Percentiles rank a stretch among this genome's conserved stretches.
Conservation (phyloP, 2,329 filamentous ascomycete genomes). For the Pseudogymnoascus sp. region DNA sequence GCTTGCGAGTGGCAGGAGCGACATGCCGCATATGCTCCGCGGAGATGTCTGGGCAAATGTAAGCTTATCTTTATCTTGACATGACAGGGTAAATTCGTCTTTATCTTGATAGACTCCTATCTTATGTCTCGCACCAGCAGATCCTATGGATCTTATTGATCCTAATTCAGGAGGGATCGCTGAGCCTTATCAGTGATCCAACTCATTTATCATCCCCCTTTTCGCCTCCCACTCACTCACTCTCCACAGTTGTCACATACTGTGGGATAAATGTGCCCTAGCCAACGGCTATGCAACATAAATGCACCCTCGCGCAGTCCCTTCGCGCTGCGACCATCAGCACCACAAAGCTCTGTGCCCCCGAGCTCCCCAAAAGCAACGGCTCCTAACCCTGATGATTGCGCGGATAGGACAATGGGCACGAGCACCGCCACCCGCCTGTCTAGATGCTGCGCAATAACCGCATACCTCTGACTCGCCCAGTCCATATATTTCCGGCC, state of each 20-base stretch:
- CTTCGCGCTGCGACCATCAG: conserved; percentile 35
- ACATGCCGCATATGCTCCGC: neutral
- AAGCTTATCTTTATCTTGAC: neutral
- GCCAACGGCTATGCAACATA: neutral
- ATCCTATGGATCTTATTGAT: neutral
- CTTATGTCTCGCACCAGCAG: neutral
- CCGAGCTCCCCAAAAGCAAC: conserved; percentile 27
- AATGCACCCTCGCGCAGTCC: conserved; percentile 25
- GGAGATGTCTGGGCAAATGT: neutral
- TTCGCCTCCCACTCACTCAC: too few species aligned
- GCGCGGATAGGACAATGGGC: conserved; percentile 36
- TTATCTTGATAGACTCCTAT: neutral
- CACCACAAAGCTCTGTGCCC: conserved; percentile 37
- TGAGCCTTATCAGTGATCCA: neutral
- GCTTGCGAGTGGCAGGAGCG: neutral
- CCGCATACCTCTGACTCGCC: conserved; percentile 33
- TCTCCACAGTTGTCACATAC: too few species aligned
- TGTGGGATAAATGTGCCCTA: too few species aligned
- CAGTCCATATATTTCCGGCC: conserved; percentile 30
- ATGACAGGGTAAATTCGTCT: neutral
- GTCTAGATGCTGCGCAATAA: conserved; percentile 30
- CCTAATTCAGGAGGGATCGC: neutral
- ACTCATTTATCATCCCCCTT: too few species aligned
- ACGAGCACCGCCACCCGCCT: conserved; percentile 28
- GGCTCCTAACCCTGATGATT: conserved; percentile 29